Conservation (phyloP, 371 early-diverging fungal species). For the Mortierella sp. region DNA sequence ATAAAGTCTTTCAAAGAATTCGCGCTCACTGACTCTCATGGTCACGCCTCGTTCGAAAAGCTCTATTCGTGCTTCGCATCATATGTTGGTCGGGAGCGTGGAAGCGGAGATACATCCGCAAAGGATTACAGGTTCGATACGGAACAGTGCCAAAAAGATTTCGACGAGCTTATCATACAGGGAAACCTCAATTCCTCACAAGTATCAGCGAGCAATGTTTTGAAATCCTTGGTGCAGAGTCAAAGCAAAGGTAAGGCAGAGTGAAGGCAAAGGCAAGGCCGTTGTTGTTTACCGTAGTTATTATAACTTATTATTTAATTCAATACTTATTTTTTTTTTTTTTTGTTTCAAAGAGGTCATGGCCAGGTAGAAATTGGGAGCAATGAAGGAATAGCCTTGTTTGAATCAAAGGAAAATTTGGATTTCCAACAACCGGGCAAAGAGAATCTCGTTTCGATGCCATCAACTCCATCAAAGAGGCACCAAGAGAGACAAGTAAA, state of each 20-base stretch:
- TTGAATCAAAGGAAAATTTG: too few relatives aligned
- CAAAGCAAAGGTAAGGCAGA: background rate
- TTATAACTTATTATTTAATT: too few relatives aligned
- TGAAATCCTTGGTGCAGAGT: background rate
- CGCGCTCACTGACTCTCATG: conserved; percentile 13
- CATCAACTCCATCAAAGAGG: too few relatives aligned
- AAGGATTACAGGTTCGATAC: background rate
- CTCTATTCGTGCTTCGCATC: conserved; percentile 18
- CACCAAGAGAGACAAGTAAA: too few relatives aligned
- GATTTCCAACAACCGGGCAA: too few relatives aligned
- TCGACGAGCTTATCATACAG: conserved; percentile 6
- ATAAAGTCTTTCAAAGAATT: conserved; percentile 24
- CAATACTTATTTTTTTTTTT: too few relatives aligned
- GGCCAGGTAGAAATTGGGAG: too few relatives aligned
- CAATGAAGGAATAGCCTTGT: too few relatives aligned
- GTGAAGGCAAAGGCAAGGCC: too few relatives aligned
- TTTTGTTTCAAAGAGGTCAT: too few relatives aligned
- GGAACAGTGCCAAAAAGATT: conserved; percentile 12
- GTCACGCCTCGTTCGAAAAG: conserved; percentile 14
- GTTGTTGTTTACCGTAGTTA: too few relatives aligned
- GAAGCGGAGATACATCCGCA: conserved; percentile 5
- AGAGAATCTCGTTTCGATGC: too few relatives aligned
- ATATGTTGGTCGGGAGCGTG: conserved; percentile 20
- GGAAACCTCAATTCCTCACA: conserved; percentile 15
- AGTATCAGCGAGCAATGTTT: conserved; percentile 4